Base-by-base conservation (phyloP, 1,139 yeast species). In the Yamadazyma conglobata region DNA sequence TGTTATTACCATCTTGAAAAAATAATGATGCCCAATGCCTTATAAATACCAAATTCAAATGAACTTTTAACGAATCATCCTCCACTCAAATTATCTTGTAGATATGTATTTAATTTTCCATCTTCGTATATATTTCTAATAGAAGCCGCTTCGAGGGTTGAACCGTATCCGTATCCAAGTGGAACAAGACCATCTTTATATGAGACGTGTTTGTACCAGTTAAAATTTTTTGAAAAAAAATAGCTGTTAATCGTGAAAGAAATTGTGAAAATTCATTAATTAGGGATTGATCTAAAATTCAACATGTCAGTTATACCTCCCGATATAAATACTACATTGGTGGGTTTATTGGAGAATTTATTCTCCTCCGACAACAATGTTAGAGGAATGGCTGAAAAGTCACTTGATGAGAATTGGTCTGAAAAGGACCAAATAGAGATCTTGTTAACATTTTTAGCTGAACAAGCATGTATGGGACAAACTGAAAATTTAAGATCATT, bases 1-100 rank as follows among this genome's bases (percentile, higher is more conserved):
- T 62, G 98, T 93, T 19, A 94, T 91, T 33, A 89, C 98, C 18
- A 87, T 91, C 48, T 73, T 89, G 63, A 89, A 88, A 67, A 87
- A 84, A 50, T 68, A 54, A 36, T 24, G 12, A 25, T n/a, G n/a
- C n/a, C n/a, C n/a, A n/a, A n/a, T n/a, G n/a, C n/a, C n/a, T n/a
- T n/a, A n/a, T n/a, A n/a, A n/a, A n/a, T n/a, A n/a, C n/a, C n/a
- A n/a, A n/a, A n/a, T n/a, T n/a, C n/a, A n/a, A n/a, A n/a, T n/a
- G n/a, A n/a, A n/a, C n/a, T n/a, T n/a, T n/a, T n/a, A n/a, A n/a
- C n/a, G n/a, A n/a, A n/a, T n/a, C n/a, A n/a, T n/a, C n/a, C n/a
- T n/a, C n/a, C n/a, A n/a, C n/a, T n/a, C n/a, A n/a, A n/a, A n/a
- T n/a, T n/a, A n/a, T n/a, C n/a, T n/a, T n/a, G n/a, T n/a, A n/a